Evolutionary conservation across 2,329 filamentous ascomycete genomes (phyloP), one percentile per base, ranked within the genome.

Genomic region (Colletotrichum limetticola): DNA sequence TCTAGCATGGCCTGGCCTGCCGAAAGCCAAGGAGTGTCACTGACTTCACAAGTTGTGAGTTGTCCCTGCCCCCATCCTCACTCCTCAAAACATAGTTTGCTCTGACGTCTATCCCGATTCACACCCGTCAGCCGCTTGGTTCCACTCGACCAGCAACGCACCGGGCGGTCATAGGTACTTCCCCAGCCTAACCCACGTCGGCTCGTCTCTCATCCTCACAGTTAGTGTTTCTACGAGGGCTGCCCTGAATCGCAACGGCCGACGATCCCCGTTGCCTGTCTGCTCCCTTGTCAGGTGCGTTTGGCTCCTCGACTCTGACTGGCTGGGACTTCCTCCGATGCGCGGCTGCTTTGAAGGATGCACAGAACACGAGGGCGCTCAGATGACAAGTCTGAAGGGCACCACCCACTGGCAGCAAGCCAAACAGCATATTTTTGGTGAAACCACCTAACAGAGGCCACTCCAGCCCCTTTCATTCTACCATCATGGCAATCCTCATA

Each of bases 181-280:
- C 60, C 71, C 67, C 56, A 37, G 49, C 24, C 59, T 37, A 70
- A 52, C 53, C 28, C 22, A 57, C 55, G 26, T 32, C 66, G 59
- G 70, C 58, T 64, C 66, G 55, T 70, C 60, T 64, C 60, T 69
- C 53, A 55, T 72, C 46, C 70, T 64, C 55, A 55, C 71, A 61
- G 32, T 46, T 66, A 72, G 60, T 56, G 19, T 12, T 8, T 12
- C 46, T n/a, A 35, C 28, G 53, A 53, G 35, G 66, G 70, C 46
- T 72, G 28, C 59, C 63, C 55, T 65, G 69, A 65, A 61, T 74
- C 72, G 72, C 69, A 73, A 74, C 64, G 64, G 64, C 53, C 65
- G 69, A 61, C 55, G 59, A 72, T 72, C 72, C 60, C 59, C 42
- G 60, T 70, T 69, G 60, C 49, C 26, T 65, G 22, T 28, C 42